These are phyloP conservation scores for Trichophyton schoenleinii DNA, from an alignment of 2,329 filamentous ascomycete species.

Conservation along the genomic window DNA sequence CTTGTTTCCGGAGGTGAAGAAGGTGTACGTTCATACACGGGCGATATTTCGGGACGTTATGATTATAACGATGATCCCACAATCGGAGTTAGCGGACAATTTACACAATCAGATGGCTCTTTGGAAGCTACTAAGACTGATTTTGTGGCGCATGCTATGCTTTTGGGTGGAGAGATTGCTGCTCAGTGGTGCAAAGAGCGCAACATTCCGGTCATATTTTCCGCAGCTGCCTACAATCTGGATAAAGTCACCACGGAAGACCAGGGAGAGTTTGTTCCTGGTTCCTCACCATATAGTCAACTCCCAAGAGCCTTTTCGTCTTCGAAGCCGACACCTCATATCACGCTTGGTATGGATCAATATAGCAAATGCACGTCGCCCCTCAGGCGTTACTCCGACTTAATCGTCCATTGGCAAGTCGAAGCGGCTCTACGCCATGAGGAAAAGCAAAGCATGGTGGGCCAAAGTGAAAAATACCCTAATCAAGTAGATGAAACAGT, in stretches of 20 bases:
- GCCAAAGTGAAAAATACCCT: constrained; percentile 30
- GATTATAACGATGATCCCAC: constrained; percentile 24
- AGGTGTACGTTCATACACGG: constrained; percentile 19
- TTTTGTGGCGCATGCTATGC: constrained; percentile 40
- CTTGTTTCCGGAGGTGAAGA: constrained; percentile 18
- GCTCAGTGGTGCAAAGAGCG: constrained; percentile 42
- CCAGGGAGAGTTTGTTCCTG: constrained; percentile 30
- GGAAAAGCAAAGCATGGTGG: constrained; percentile 17
- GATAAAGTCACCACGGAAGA: constrained; percentile 20
- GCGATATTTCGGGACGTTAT: constrained; percentile 20
- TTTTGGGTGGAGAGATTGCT: constrained; percentile 42
- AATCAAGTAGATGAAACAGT: constrained; percentile 19
- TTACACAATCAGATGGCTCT: constrained; percentile 26
- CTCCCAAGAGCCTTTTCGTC: constrained; percentile 31
- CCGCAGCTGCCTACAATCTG: constrained; percentile 27
- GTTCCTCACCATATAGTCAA: neutral
- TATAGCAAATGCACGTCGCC: constrained; percentile 51
- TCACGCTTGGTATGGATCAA: constrained; percentile 38
- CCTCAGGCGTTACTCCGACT: constrained; percentile 47
- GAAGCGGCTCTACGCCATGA: constrained; percentile 49
- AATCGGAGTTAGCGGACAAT: constrained; percentile 24
- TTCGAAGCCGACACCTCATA: constrained; percentile 38
- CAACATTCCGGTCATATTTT: constrained; percentile 39
- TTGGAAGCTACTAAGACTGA: constrained; percentile 28
- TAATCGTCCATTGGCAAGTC: constrained; percentile 53